phyloP scores from a whole-genome alignment of 345 rosid species.

The Lepidium didymum region DNA sequence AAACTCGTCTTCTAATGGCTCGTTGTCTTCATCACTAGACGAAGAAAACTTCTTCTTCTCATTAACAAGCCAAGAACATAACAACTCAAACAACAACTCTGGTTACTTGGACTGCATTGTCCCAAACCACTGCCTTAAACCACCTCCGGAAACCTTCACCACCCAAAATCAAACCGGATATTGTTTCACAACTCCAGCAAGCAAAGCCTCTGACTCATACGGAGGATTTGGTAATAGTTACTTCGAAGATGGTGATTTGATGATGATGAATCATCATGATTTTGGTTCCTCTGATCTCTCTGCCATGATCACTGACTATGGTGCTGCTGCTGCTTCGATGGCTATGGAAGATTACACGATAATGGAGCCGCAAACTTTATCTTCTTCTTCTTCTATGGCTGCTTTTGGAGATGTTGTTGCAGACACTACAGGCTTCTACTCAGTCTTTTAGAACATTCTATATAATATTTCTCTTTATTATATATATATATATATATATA shows the following conservation, averaged over 20 bases:
- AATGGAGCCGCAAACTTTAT: constrained; percentile 27
- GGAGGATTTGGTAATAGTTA: constrained; percentile 19
- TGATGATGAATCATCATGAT: constrained; percentile 24
- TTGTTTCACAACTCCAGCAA: constrained; percentile 7
- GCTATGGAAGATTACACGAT: constrained; percentile 24
- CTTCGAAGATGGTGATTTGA: constrained; percentile 21
- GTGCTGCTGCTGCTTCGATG: constrained; percentile 17
- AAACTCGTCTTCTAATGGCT: constrained; percentile 34
- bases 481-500: neutral
- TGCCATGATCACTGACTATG: constrained; percentile 40
- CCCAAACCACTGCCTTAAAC: constrained; percentile 84
- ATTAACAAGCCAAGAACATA: constrained; percentile 3
- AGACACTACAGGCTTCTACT: constrained; percentile 32
- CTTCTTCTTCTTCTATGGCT: constrained; percentile 31
- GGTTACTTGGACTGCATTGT: constrained; percentile 95
- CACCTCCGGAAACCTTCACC: constrained; percentile 36
- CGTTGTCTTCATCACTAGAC: constrained; percentile 29
- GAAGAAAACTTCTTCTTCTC: constrained; percentile 48
- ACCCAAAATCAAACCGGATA: constrained; percentile 10
- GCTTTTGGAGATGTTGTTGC: constrained; percentile 40
- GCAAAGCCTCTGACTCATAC: constrained; percentile 12
- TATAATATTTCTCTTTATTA: neutral
- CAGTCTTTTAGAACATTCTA: constrained; percentile 20
- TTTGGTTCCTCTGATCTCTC: constrained; percentile 50
- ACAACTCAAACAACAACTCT: constrained; percentile 37